Percentiles rank a stretch among this genome's conserved stretches.
Conservation (phyloP, 345 rosid genomes). For the Iberis pinnata region DNA sequence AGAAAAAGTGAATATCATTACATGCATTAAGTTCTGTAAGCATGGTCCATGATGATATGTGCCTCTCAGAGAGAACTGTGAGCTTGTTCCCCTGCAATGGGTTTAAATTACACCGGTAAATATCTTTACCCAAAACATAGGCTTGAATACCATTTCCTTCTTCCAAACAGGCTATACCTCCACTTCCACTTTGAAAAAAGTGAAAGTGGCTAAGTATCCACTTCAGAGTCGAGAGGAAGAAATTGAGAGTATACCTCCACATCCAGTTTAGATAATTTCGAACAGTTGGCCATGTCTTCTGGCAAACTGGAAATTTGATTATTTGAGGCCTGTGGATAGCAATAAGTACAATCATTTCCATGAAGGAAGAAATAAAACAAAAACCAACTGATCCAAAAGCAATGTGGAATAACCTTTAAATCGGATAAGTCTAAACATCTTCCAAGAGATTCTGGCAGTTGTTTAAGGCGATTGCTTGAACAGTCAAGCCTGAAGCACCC, state of each 20-base stretch:
- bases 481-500: constrained; percentile 65
- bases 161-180: constrained; percentile 8
- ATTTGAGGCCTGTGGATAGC: constrained; percentile 58
- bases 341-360: constrained; percentile 16
- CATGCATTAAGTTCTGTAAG: constrained; percentile 81
- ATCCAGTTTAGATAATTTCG: constrained; percentile 64
- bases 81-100: constrained; percentile 77
- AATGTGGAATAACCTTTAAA: constrained; percentile 54
- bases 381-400: constrained; percentile 17
- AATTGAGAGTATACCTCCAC: constrained; percentile 51
- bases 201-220: constrained; percentile 9
- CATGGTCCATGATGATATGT: constrained; percentile 65
- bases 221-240: not conserved
- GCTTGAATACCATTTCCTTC: not conserved
- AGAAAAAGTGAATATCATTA: constrained; percentile 32
- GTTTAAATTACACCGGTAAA: constrained; percentile 15
- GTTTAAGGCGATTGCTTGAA: constrained; percentile 67
- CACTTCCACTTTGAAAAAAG: constrained; percentile 1
- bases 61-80: constrained; percentile 41
- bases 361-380: not conserved
- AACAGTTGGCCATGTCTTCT: constrained; percentile 62
- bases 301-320: constrained; percentile 58
- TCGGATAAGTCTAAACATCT: constrained; percentile 69
- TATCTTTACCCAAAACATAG: constrained; percentile 12
- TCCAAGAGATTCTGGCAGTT: constrained; percentile 71